Evolutionary conservation across 2,329 filamentous ascomycete species (phyloP).

Genomic region (Colletotrichum cuscutae): DNA sequence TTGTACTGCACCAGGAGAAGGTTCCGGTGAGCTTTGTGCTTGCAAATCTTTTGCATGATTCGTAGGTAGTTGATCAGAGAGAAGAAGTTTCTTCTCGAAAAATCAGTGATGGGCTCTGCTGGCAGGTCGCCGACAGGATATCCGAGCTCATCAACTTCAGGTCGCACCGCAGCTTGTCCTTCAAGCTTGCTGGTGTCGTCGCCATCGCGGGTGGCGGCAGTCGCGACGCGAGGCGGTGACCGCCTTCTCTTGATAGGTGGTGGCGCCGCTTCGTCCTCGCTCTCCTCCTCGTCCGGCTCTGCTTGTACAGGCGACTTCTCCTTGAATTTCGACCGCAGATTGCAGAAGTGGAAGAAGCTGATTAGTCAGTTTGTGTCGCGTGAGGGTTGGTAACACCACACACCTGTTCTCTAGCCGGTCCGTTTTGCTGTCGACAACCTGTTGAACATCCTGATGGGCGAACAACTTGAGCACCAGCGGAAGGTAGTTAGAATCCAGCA

Average conservation of each 20-base stretch:
- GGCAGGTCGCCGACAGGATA: conserved; percentile 80
- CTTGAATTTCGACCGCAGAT: conserved; percentile 67
- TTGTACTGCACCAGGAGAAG: conserved; percentile 96
- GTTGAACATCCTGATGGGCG: conserved; percentile 92
- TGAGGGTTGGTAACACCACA: conserved; percentile 41
- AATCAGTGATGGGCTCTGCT: conserved; percentile 82
- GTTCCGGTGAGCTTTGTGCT: conserved; percentile 94
- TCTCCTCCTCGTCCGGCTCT: conserved; percentile 43
- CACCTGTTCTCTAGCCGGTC: conserved; percentile 86
- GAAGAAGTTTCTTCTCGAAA: conserved; percentile 95
- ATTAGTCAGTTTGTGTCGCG: not conserved
- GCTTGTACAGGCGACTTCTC: conserved; percentile 42
- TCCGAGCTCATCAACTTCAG: conserved; percentile 86
- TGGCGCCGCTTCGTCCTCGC: conserved; percentile 83
- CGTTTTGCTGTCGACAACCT: conserved; percentile 85
- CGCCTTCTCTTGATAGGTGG: conserved; percentile 79
- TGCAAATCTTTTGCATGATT: conserved; percentile 97
- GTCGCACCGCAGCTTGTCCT: conserved; percentile 51
- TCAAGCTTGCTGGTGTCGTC: conserved; percentile 44
- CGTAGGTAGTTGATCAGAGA: conserved; percentile 94
- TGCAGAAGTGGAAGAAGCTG: conserved; percentile 94
- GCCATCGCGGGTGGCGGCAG: conserved; percentile 39
- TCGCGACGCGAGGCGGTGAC: conserved; percentile 52
- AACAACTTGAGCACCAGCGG: conserved; percentile 93
- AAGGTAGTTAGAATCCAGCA: conserved; percentile 95